Evolutionary conservation across 108 stramenopile species (phyloP).

Genomic region (Parmales sp.): DNA sequence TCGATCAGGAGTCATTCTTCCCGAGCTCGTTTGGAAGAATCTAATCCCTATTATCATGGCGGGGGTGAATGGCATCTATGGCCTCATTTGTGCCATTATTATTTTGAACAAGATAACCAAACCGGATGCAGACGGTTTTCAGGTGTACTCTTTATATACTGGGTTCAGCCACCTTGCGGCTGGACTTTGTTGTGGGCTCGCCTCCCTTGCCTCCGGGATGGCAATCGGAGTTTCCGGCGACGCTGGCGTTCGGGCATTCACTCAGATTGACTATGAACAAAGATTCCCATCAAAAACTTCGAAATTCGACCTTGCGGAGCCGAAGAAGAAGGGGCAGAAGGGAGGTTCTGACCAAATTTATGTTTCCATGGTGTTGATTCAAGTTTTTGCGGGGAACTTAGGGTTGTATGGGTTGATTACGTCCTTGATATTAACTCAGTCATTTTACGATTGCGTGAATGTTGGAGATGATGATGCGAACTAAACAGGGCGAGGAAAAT

Average conservation of each 20-base stretch:
- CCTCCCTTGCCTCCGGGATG: constrained; percentile 50
- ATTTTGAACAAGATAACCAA: constrained; percentile 11
- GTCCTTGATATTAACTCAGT: constrained; percentile 48
- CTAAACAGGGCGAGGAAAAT: too few species aligned
- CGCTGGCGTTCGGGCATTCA: constrained; percentile 50
- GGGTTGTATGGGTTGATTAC: constrained; percentile 36
- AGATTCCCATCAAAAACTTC: not conserved
- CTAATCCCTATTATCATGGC: constrained; percentile 65
- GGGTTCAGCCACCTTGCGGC: constrained; percentile 56
- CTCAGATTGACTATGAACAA: constrained; percentile 22
- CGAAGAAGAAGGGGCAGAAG: constrained; percentile 14
- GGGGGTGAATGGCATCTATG: constrained; percentile 64
- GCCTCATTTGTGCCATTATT: constrained; percentile 56
- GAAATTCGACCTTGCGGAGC: not conserved
- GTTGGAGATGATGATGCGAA: too few species aligned
- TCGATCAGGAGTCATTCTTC: constrained; percentile 54
- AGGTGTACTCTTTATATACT: constrained; percentile 23
- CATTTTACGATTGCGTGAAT: constrained; percentile 3
- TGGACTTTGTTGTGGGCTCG: constrained; percentile 48
- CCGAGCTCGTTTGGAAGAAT: constrained; percentile 54
- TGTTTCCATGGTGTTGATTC: constrained; percentile 15
- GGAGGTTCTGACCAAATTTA: not conserved
- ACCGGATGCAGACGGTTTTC: not conserved
- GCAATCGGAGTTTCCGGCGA: constrained; percentile 60
- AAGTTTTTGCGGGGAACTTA: constrained; percentile 18